phyloP scores from a whole-genome alignment of 192 early-diverging fungal species.

The Glomus cerebriforme region DNA sequence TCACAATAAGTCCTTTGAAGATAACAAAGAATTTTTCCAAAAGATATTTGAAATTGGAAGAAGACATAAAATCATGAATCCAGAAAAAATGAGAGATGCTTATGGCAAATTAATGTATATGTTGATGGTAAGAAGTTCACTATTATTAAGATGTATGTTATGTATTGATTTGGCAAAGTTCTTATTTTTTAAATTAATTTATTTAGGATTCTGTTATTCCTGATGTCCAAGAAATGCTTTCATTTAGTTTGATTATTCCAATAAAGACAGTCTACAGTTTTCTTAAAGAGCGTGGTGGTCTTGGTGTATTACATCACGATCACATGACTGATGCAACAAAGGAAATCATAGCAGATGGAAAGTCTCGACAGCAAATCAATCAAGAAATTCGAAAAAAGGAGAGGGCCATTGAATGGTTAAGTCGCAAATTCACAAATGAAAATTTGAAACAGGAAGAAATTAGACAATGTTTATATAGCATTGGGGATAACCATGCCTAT shows the following conservation, averaged over 20 bases:
- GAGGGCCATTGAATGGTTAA: constrained; percentile 83
- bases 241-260: constrained; percentile 76
- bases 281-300: constrained; percentile 65
- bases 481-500: constrained; percentile 98
- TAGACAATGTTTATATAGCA: constrained; percentile 87
- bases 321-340: constrained; percentile 71
- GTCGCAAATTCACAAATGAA: constrained; percentile 66
- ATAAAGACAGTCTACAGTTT: constrained; percentile 90
- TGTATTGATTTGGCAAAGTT: neutral
- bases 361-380: constrained; percentile 69
- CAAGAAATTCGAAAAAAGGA: constrained; percentile 90
- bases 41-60: constrained; percentile 70
- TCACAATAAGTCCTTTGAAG: constrained; percentile 61
- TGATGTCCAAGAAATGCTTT: constrained; percentile 77
- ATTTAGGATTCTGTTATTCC: constrained; percentile 67
- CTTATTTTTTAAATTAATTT: neutral
- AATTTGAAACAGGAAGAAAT: constrained; percentile 70
- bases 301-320: constrained; percentile 78
- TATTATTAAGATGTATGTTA: no score
- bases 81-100: constrained; percentile 94
- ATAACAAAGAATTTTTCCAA: constrained; percentile 81
- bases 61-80: constrained; percentile 90
- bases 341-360: constrained; percentile 71
- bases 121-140: constrained; percentile 53
- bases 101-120: constrained; percentile 98